These are phyloP conservation scores for Tricholoma flavovirens DNA, from an alignment of 768 basidiomycete genomes.

Conservation along the genomic window DNA sequence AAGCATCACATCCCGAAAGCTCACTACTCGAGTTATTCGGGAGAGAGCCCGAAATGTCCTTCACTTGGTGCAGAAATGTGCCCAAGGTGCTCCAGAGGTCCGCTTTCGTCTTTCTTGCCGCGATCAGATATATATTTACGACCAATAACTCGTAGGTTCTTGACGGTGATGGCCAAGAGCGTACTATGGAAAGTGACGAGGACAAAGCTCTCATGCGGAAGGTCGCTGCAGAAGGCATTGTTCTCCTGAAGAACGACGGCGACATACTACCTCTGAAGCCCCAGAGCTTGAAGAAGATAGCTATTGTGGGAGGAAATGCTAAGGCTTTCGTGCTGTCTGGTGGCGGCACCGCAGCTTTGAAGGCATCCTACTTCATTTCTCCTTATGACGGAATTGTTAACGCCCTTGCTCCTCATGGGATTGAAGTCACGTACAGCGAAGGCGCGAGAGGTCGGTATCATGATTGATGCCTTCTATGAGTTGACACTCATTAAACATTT, in stretches of 20 bases:
- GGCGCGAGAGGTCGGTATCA: conserved; percentile 54
- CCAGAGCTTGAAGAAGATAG: conserved; percentile 54
- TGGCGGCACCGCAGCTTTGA: conserved; percentile 68
- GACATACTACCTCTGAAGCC: conserved; percentile 49
- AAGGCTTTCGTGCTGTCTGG: conserved; percentile 58
- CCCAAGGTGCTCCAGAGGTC: conserved; percentile 61
- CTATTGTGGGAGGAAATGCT: conserved; percentile 71
- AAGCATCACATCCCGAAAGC: conserved; percentile 54
- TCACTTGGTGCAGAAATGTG: conserved; percentile 64
- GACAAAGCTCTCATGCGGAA: conserved; percentile 59
- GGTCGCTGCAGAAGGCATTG: conserved; percentile 66
- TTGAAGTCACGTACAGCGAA: conserved; percentile 60
- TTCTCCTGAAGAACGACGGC: conserved; percentile 67
- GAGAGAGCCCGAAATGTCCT: conserved; percentile 62
- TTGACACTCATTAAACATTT: not conserved
- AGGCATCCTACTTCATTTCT: conserved; percentile 69
- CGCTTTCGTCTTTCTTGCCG: conserved; percentile 5
- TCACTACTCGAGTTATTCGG: conserved; percentile 59
- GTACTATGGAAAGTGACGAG: conserved; percentile 53
- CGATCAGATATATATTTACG: not conserved
- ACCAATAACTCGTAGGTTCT: conserved; percentile 38
- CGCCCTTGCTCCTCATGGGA: conserved; percentile 40
- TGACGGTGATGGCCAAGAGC: conserved; percentile 65
- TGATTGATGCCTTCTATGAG: not conserved
- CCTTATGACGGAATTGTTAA: conserved; percentile 73